A percentile compares a stretch with the other conserved stretches of the same genome.
These are phyloP conservation scores for Aspergillus brasiliensis DNA, from an alignment of 2,329 filamentous ascomycete genomes.

Conservation along the genomic window DNA sequence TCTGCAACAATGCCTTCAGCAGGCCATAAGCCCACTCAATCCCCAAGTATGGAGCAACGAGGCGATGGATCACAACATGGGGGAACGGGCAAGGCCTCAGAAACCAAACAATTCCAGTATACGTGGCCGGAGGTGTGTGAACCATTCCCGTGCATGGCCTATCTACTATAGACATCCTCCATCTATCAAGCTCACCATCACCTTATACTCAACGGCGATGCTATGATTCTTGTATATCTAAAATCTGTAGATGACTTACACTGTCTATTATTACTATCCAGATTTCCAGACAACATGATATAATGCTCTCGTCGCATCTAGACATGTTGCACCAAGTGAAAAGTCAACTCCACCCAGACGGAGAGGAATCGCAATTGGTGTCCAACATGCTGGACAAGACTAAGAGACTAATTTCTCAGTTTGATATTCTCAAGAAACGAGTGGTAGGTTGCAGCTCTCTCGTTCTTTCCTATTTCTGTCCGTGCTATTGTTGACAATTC, in stretches of 20 bases:
- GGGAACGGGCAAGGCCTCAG: not conserved
- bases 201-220: no score
- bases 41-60: slow-evolving; percentile 23
- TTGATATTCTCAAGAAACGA: slow-evolving; percentile 36
- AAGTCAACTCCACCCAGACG: slow-evolving; percentile 29
- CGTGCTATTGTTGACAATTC: not conserved
- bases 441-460: slow-evolving; percentile 33
- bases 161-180: not conserved
- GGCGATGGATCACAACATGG: slow-evolving; percentile 1
- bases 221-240: no score
- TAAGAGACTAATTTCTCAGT: slow-evolving; percentile 40
- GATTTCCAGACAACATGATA: slow-evolving; percentile 46
- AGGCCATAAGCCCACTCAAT: slow-evolving; percentile 2
- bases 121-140: slow-evolving; percentile 27
- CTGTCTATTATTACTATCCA: slow-evolving; percentile 17
- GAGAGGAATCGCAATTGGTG: slow-evolving; percentile 34
- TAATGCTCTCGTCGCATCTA: slow-evolving; percentile 41
- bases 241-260: not conserved
- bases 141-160: not conserved
- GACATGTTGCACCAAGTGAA: slow-evolving; percentile 41
- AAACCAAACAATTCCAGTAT: not conserved
- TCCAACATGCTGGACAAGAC: slow-evolving; percentile 43
- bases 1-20: slow-evolving; percentile 10
- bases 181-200: no score
- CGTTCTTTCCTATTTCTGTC: not conserved